phyloP scores from a whole-genome alignment of 495 filamentous ascomycete genomes.

The Aspergillus coremiiformis region DNA sequence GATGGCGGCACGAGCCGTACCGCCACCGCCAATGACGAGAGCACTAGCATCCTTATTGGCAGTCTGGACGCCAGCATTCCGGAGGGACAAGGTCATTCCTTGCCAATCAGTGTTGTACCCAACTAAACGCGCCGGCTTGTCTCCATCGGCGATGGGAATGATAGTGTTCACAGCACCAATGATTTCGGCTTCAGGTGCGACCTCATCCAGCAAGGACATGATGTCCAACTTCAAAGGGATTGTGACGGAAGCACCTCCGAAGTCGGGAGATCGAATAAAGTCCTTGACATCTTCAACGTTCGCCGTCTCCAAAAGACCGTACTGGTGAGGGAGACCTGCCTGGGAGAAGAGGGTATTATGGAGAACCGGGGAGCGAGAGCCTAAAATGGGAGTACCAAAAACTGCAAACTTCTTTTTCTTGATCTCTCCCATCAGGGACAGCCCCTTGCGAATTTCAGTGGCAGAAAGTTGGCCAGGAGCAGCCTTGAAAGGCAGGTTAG shows the following conservation, averaged over 20 bases:
- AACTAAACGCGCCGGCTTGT: conserved; percentile 47
- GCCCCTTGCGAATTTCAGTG: conserved; percentile 71
- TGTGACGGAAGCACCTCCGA: conserved; percentile 91
- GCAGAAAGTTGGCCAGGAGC: conserved; percentile 93
- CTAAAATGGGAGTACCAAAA: conserved; percentile 75
- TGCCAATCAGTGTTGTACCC: conserved; percentile 97
- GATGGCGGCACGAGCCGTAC: conserved; percentile 86
- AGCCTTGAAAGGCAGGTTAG: conserved; percentile 79
- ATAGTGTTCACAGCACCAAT: conserved; percentile 98
- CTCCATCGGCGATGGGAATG: conserved; percentile 42
- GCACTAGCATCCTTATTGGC: conserved; percentile 31
- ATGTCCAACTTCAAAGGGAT: conserved; percentile 92
- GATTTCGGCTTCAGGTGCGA: conserved; percentile 66
- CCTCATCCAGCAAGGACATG: conserved; percentile 70
- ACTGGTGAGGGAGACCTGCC: conserved; percentile 80
- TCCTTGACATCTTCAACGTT: conserved; percentile 54
- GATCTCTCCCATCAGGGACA: conserved; percentile 75
- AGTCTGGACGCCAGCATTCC: conserved; percentile 55
- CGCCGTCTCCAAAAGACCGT: conserved; percentile 71
- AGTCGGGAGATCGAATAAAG: conserved; percentile 62
- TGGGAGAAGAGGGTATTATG: conserved; percentile 81
- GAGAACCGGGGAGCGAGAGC: conserved; percentile 76
- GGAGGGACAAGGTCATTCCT: conserved; percentile 81
- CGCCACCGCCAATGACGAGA: conserved; percentile 78
- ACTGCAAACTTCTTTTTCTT: conserved; percentile 71